Conservation (phyloP, 495 filamentous ascomycete species). For the Daldinia decipiens region DNA sequence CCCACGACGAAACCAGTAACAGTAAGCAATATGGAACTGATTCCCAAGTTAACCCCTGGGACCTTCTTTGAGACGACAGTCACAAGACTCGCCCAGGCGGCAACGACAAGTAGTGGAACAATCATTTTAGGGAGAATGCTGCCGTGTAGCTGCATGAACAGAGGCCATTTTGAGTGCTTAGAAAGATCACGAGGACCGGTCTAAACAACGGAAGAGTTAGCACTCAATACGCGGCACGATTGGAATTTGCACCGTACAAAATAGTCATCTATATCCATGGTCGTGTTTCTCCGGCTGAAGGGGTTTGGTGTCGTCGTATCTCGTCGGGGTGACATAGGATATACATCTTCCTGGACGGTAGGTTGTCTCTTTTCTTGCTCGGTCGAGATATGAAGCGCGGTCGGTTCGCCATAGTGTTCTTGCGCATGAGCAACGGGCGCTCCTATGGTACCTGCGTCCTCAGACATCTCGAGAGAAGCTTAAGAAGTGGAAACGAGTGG, state of each 20-base stretch:
- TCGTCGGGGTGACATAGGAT: conserved; percentile 48
- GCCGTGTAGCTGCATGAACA: conserved; percentile 82
- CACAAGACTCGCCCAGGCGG: conserved; percentile 73
- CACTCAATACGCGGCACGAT: neutral
- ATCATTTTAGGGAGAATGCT: conserved; percentile 85
- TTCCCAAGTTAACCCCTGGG: conserved; percentile 65
- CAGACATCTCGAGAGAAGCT: conserved; percentile 42
- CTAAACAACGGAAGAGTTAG: conserved; percentile 40
- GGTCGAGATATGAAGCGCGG: conserved; percentile 20
- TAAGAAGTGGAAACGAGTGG: conserved; percentile 23
- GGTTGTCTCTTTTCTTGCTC: conserved; percentile 30
- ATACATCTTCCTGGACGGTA: conserved; percentile 39
- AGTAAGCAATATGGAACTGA: conserved; percentile 78
- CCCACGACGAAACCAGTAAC: conserved; percentile 91
- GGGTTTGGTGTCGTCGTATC: conserved; percentile 53
- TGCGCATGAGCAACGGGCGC: conserved; percentile 11
- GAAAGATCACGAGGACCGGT: conserved; percentile 74
- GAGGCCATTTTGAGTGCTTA: conserved; percentile 83
- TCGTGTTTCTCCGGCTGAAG: conserved; percentile 57
- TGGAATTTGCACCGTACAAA: conserved; percentile 55
- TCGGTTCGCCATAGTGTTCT: conserved; percentile 20
- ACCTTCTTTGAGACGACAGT: conserved; percentile 68
- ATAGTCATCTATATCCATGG: conserved; percentile 62
- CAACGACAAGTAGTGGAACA: conserved; percentile 73
- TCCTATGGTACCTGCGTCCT: conserved; percentile 39